Conservation (phyloP, 2,329 filamentous ascomycete genomes). For the Scleromitrula shiraiana region DNA sequence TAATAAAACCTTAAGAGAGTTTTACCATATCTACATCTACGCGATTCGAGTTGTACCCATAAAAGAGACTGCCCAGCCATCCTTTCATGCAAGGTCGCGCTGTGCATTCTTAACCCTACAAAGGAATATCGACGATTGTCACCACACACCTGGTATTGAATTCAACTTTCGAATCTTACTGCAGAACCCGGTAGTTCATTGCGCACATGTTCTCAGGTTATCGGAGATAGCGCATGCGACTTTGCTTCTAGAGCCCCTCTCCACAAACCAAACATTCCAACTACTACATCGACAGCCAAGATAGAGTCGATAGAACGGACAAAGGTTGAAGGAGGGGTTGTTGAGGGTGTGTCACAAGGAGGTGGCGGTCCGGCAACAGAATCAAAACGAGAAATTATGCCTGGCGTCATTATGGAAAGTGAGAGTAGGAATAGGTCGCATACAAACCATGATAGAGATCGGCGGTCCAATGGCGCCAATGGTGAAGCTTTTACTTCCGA, state of each 20-base stretch:
- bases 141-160: not conserved
- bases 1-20: not conserved
- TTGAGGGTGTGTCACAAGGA: slow-evolving; percentile 22
- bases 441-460: slow-evolving; percentile 48
- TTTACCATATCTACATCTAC: slow-evolving; percentile 1
- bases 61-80: slow-evolving; percentile 16
- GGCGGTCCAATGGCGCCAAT: slow-evolving; percentile 38
- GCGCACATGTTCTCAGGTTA: slow-evolving; percentile 25
- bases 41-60: slow-evolving; percentile 9
- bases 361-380: slow-evolving; percentile 20
- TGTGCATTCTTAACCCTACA: slow-evolving; percentile 20
- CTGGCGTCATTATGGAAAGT: slow-evolving; percentile 49
- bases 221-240: slow-evolving; percentile 26
- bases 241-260: slow-evolving; percentile 17
- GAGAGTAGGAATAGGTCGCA: slow-evolving; percentile 44
- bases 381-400: slow-evolving; percentile 35
- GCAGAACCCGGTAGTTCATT: slow-evolving; percentile 11
- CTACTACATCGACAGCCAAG: slow-evolving; percentile 24
- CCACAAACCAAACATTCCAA: slow-evolving; percentile 4
- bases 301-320: slow-evolving; percentile 29
- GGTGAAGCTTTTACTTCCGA: slow-evolving; percentile 30
- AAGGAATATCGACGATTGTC: slow-evolving; percentile 10
- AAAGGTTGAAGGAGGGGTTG: slow-evolving; percentile 22
- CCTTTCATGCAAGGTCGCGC: slow-evolving; percentile 26
- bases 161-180: not conserved